phyloP scores from a whole-genome alignment of 2,329 filamentous ascomycete species.

The Chaetomium globosum region DNA sequence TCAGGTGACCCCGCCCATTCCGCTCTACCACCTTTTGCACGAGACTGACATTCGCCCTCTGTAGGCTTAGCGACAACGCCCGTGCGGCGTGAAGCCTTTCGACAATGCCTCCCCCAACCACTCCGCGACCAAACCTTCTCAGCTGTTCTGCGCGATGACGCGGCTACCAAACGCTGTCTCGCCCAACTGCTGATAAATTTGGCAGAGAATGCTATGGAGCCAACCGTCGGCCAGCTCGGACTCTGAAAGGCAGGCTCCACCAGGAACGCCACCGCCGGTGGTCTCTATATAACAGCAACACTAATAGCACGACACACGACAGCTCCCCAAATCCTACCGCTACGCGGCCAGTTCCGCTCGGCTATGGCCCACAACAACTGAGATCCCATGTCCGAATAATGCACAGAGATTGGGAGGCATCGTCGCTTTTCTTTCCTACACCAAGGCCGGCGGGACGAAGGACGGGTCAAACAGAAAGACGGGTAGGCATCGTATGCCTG shows the following conservation, averaged over 20 bases:
- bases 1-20: slow-evolving; percentile 62
- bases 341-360: neutral
- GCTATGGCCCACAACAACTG: neutral
- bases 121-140: slow-evolving; percentile 98
- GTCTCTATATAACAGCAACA: neutral
- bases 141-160: slow-evolving; percentile 92
- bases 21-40: neutral
- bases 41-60: neutral
- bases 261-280: slow-evolving; percentile 13
- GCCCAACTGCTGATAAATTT: slow-evolving; percentile 97
- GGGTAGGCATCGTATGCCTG: slow-evolving; percentile 15
- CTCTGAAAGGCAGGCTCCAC: slow-evolving; percentile 27
- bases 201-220: slow-evolving; percentile 76
- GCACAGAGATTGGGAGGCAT: neutral
- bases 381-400: neutral
- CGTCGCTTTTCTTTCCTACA: neutral
- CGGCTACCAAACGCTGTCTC: slow-evolving; percentile 94
- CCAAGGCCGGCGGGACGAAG: neutral
- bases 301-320: neutral
- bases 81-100: slow-evolving; percentile 87
- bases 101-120: slow-evolving; percentile 96
- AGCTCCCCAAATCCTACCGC: neutral
- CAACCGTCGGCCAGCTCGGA: slow-evolving; percentile 39
- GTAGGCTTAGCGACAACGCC: slow-evolving; percentile 89
- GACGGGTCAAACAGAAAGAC: neutral